Evolutionary conservation across 1,139 yeast genomes (phyloP), one percentile per base, ranked within the genome.

Genomic region (Lodderomyces orthopsilosis): DNA sequence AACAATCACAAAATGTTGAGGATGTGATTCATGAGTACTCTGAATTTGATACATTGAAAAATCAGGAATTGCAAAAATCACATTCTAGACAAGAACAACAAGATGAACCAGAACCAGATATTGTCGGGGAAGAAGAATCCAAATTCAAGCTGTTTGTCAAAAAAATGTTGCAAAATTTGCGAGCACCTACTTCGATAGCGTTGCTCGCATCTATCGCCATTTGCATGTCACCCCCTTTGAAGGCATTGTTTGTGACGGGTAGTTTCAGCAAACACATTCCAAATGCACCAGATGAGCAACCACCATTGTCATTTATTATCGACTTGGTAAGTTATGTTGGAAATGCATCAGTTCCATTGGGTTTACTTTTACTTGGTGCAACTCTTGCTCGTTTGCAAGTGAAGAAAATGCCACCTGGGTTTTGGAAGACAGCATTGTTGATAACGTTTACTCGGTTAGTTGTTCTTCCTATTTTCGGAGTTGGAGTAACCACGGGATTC

Each of bases 291-390:
- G 98, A 91, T 62, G 72, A 74, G 4, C 74, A 74, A 48, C 97
- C 97, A 0, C 89, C 95, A 1, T 69, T 91, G 38, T 86, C 90
- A 22, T 91, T 91, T 53, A 47, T 90, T 9, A 84, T 91, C 77
- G 96, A 91, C 58, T 80, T 82, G 49, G 72, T 93, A 1, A 59
- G 79, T 14, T 91, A 91, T 59, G 68, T 91, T 2, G 96, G 96
- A 1, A 81, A 81, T 2, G 96, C 96, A 0, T 81, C 89, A 26
- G 97, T 91, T 26, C 98, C 97, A 0, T 67, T 88, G 48, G 97
- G 97, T 1, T 70, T 91, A 46, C 60, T 87, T 41, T 59, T 91
- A 46, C 63, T 91, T 30, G 98, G 98, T 2, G 95, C 94, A 10
- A 88, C 96, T 3, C 78, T 91, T 38, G 83, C 95, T 0, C 68